Base-by-base conservation (phyloP, 2,329 filamentous ascomycete species). In the Alternaria hordeiaustralica region DNA sequence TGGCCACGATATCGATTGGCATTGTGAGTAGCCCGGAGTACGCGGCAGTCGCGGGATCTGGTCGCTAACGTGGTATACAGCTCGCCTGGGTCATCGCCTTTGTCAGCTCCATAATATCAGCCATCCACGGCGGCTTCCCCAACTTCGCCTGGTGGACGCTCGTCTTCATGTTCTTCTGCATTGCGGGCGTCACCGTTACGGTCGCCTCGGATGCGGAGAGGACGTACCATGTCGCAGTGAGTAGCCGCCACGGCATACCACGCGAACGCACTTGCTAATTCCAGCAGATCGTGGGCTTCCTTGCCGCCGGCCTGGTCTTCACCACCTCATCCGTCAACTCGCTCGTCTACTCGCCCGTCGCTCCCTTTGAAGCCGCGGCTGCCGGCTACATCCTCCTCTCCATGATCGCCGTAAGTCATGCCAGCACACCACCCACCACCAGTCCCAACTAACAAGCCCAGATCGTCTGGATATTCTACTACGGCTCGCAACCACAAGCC, bases 401-500 rank as follows among this genome's bases (percentile, higher is more conserved):
- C 62, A 97, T 98, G 88, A 90, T 97, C 59, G 89, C 92, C 71
- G 94, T 97, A 88, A 76, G 92, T 85, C 28, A 56, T 23, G 20
- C 26, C 25, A 15, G 3, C 6, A 21, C 20, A 6, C 18, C 21
- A 5, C 15, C 26, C 21, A 21, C 7, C 45, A 20, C 43, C 15
- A 33, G 12, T 15, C 11, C 6, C 30, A 11, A 36, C 75, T 80
- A 65, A 79, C 67, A 15, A 43, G 55, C 44, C 41, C 72, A 97
- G 94, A 92, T 97, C 73, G 88, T 98, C 63, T 99, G 96, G 96
- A 97, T 97, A 72, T 97, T 98, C 82, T 98, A 98, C 85, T 99
- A 97, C 76, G 96, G 96, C 74, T 97, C 95, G 3, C 91, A 94
- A 18, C 94, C 95, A 2, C 92, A 93, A 45, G 92, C 94, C 15